These are phyloP conservation scores for Gryganskiella cystojenkinii DNA, from an alignment of 192 early-diverging fungal genomes.

Conservation along the genomic window DNA sequence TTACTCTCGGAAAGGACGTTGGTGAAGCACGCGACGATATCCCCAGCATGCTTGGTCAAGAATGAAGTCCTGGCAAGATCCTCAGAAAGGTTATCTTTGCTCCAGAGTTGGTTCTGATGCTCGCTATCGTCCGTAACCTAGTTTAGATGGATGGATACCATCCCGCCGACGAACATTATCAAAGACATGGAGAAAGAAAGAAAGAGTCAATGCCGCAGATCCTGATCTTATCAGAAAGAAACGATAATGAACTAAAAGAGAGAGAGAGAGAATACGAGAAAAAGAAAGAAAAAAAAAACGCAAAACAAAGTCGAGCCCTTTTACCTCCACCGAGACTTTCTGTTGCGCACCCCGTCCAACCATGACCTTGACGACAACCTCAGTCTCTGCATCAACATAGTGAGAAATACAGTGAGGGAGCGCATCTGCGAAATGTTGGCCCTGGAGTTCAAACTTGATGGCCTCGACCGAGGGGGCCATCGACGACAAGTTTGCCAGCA, in stretches of 20 bases:
- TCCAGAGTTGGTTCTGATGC: constrained; percentile 76
- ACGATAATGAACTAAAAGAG: background rate
- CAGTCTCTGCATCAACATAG: constrained; percentile 75
- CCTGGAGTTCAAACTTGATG: constrained; percentile 86
- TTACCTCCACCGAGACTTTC: constrained; percentile 74
- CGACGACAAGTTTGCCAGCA: constrained; percentile 1
- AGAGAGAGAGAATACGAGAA: background rate
- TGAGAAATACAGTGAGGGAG: constrained; percentile 79
- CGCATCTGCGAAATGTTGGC: constrained; percentile 54
- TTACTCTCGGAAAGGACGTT: constrained; percentile 72
- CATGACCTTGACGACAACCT: constrained; percentile 78
- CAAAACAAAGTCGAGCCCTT: background rate
- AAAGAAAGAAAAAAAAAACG: background rate
- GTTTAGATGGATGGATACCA: too few species aligned
- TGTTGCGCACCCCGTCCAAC: constrained; percentile 78
- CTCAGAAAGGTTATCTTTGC: constrained; percentile 69
- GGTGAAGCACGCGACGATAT: constrained; percentile 89
- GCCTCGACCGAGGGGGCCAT: constrained; percentile 45
- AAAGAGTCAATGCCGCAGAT: too few species aligned
- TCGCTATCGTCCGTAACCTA: constrained; percentile 82
- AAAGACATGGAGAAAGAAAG: background rate
- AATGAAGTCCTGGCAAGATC: constrained; percentile 75
- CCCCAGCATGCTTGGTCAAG: constrained; percentile 85
- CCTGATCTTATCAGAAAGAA: background rate
- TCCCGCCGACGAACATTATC: background rate